Percentiles rank a stretch among this genome's conserved stretches.
These are phyloP conservation scores for Aeschynomene evenia DNA, from an alignment of 306 rosid species.

Conservation along the genomic window DNA sequence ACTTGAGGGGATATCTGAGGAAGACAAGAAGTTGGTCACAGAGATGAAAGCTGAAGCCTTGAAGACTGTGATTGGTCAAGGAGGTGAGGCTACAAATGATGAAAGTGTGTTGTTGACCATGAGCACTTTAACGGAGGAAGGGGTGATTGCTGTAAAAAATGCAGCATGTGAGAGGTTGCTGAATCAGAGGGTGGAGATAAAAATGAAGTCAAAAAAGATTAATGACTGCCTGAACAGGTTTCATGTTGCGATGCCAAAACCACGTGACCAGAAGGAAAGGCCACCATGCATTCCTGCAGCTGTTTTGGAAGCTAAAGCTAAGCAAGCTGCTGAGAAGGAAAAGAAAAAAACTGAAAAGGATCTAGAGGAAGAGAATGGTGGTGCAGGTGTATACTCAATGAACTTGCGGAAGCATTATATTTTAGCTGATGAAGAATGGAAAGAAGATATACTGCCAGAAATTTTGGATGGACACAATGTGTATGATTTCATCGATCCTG, in stretches of 20 bases:
- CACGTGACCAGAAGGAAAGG: constrained; percentile 79
- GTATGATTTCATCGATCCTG: constrained; percentile 78
- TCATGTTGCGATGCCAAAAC: constrained; percentile 79
- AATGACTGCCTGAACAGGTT: constrained; percentile 77
- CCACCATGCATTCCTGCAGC: constrained; percentile 73
- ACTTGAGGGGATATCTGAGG: constrained; percentile 70
- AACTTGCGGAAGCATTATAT: constrained; percentile 74
- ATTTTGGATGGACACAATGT: constrained; percentile 91
- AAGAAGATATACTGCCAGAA: constrained; percentile 80
- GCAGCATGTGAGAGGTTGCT: constrained; percentile 80
- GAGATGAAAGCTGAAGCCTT: constrained; percentile 84
- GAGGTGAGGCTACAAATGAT: constrained; percentile 63
- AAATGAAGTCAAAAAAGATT: constrained; percentile 81
- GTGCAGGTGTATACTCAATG: constrained; percentile 87
- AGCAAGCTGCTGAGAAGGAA: constrained; percentile 58
- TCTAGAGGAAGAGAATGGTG: constrained; percentile 86
- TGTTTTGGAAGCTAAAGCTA: constrained; percentile 68
- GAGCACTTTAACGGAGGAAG: constrained; percentile 87
- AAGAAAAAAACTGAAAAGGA: constrained; percentile 70
- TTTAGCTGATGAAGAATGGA: constrained; percentile 82
- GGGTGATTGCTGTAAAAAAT: constrained; percentile 81
- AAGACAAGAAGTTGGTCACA: constrained; percentile 68
- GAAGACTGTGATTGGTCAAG: constrained; percentile 77
- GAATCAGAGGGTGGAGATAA: constrained; percentile 77
- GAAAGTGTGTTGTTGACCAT: constrained; percentile 67